phyloP scores from a whole-genome alignment of 306 rosid genomes.

The Sophora flavescens region DNA sequence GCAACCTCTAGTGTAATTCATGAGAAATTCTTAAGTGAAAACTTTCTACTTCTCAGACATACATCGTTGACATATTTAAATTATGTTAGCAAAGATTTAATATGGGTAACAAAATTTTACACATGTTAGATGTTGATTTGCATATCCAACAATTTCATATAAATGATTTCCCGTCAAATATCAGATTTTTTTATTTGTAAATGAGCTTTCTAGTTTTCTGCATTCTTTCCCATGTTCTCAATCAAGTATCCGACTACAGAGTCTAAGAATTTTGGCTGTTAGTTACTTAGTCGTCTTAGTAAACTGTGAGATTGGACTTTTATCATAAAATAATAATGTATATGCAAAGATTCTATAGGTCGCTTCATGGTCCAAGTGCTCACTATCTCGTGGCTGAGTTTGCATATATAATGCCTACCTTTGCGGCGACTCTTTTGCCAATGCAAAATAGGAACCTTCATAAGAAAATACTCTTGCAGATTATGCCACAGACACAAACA shows the following conservation, averaged over 20 bases:
- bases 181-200: not conserved
- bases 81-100: too few relatives aligned
- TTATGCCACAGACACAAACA: not conserved
- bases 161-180: too few relatives aligned
- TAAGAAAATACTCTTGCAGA: not conserved
- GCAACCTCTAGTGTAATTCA: constrained; percentile 6
- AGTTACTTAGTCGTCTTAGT: constrained; percentile 31
- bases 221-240: constrained; percentile 39
- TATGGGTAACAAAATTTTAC: too few relatives aligned
- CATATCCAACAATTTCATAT: too few relatives aligned
- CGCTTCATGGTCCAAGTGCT: constrained; percentile 44
- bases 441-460: constrained; percentile 39
- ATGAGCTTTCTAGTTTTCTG: not conserved
- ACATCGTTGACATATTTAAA: too few relatives aligned
- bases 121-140: too few relatives aligned
- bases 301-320: constrained; percentile 48
- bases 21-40: too few relatives aligned
- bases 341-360: constrained; percentile 53
- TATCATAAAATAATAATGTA: constrained; percentile 24
- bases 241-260: constrained; percentile 24
- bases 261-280: constrained; percentile 49
- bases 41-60: too few relatives aligned
- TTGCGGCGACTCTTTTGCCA: constrained; percentile 66
- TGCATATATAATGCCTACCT: constrained; percentile 56
- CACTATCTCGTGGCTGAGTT: constrained; percentile 40